These are phyloP conservation scores for Bipolaris bicolor DNA, from an alignment of 2,329 filamentous ascomycete species.

Conservation along the genomic window DNA sequence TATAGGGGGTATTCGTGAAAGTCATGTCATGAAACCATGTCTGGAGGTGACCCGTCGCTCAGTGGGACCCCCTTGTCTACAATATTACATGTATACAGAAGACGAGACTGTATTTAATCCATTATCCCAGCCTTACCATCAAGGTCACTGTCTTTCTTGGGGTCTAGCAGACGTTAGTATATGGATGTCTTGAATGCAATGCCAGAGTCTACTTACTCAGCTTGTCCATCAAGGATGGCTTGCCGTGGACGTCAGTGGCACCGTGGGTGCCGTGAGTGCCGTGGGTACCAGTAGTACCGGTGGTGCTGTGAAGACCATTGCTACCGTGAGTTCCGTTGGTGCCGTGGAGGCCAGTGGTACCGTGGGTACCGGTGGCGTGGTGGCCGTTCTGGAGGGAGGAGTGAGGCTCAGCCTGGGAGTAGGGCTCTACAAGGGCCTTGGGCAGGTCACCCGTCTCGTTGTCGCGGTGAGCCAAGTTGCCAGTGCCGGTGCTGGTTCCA, in stretches of 20 bases:
- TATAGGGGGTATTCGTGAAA: slow-evolving; percentile 13
- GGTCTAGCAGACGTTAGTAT: slow-evolving; percentile 41
- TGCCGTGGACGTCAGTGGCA: slow-evolving; percentile 27
- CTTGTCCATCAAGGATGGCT: slow-evolving; percentile 57
- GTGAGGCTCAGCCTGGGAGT: slow-evolving; percentile 15
- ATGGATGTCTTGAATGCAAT: background rate
- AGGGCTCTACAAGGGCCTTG: slow-evolving; percentile 14
- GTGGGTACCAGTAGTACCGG: background rate
- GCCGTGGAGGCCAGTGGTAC: slow-evolving; percentile 6
- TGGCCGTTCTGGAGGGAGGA: slow-evolving; percentile 7
- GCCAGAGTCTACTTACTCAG: slow-evolving; percentile 40
- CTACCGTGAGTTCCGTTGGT: slow-evolving; percentile 25
- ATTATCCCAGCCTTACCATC: slow-evolving; percentile 64
- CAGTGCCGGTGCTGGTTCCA: slow-evolving; percentile 11
- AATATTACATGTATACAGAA: background rate
- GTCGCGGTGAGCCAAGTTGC: slow-evolving; percentile 11
- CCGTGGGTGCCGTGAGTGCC: background rate
- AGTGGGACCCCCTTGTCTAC: too few species aligned
- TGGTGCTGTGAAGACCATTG: slow-evolving; percentile 26
- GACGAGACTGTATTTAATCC: slow-evolving; percentile 42
- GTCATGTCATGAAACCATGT: slow-evolving; percentile 3
- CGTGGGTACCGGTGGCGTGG: background rate
- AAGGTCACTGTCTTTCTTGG: slow-evolving; percentile 58
- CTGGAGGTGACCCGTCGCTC: background rate
- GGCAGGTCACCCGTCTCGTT: slow-evolving; percentile 13